Base-by-base conservation (phyloP, 2,329 filamentous ascomycete species). In the Apiospora aurea region DNA sequence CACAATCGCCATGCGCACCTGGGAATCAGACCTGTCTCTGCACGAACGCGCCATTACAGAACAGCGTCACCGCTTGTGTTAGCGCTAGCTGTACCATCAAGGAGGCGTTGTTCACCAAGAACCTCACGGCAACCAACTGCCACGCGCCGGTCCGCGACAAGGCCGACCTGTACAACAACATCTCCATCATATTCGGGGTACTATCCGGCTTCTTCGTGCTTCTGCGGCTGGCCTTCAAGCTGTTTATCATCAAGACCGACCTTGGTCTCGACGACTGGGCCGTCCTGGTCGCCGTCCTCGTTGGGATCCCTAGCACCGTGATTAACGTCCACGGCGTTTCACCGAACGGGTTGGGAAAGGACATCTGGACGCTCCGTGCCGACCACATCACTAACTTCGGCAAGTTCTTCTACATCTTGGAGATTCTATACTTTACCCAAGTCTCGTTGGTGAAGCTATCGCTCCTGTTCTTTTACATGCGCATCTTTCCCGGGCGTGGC, bases 381-480 rank as follows among this genome's bases (percentile, higher is more conserved):
- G 29, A 71, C 16, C 74, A 76, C 49, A 76, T 78, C 51, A 76
- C 74, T 67, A 46, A 70, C 1, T 82, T 81, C 26, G 76, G 73
- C 8, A 70, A 75, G 3, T 80, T 71, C 64, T 82, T 83, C 70
- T 82, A 78, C 73, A 34, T 81, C 8, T 74, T 81, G 3, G 80
- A 83, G 53, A 76, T 83, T 0, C 76, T 84, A 26, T 86, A 85
- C 74, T 81, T 85, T 73, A 43, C 79, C 0, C 78, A 81, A 44
- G 78, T 83, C 69, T 79, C 80, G 14, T 74, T 84, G 6, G 78
- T 83, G 53, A 85, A 85, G 74, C 75, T 84, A 34, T 82, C 83
- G 1, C 75, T 86, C 14, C 74, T 85, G 8, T 79, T 82, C 71
- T 84, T 86, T 72, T 86, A 85, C 71, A 77, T 84, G 21, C 78